Conservation (phyloP, 1,284 basidiomycete species). For the Cryptococcus depauperatus region DNA sequence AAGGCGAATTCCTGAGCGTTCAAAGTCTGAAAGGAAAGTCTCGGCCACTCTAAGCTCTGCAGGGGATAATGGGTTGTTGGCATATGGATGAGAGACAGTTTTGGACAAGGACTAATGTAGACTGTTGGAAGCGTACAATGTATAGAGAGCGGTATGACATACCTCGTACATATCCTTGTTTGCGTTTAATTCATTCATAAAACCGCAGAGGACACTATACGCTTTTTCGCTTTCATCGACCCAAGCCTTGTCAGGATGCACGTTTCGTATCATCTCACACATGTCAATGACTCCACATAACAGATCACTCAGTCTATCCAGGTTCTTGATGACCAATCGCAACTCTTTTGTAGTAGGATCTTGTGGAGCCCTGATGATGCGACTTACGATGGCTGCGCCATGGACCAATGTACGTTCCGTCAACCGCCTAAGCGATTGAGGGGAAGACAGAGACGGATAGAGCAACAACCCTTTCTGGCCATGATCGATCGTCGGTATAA, state of each 20-base stretch:
- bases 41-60: slow-evolving; percentile 63
- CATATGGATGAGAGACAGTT: slow-evolving; percentile 39
- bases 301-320: slow-evolving; percentile 90
- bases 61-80: slow-evolving; percentile 27
- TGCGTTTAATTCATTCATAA: slow-evolving; percentile 96
- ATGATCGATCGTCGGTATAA: neutral
- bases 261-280: slow-evolving; percentile 85
- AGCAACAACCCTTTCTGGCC: slow-evolving; percentile 32
- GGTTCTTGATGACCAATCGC: slow-evolving; percentile 77
- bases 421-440: slow-evolving; percentile 26
- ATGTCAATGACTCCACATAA: slow-evolving; percentile 95
- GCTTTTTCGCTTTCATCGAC: slow-evolving; percentile 72
- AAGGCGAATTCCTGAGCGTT: slow-evolving; percentile 90
- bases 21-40: slow-evolving; percentile 94
- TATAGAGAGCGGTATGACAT: slow-evolving; percentile 29
- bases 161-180: slow-evolving; percentile 87
- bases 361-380: slow-evolving; percentile 39
- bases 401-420: slow-evolving; percentile 37
- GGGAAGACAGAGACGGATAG: slow-evolving; percentile 28
- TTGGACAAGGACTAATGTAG: slow-evolving; percentile 36
- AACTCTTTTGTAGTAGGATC: slow-evolving; percentile 55
- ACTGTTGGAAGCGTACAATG: too few relatives aligned
- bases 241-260: slow-evolving; percentile 82
- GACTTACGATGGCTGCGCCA: slow-evolving; percentile 41
- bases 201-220: slow-evolving; percentile 87